Evolutionary conservation across 768 basidiomycete genomes (phyloP), one percentile per base, ranked within the genome.

Genomic region (Xerocomellus amylosporus): DNA sequence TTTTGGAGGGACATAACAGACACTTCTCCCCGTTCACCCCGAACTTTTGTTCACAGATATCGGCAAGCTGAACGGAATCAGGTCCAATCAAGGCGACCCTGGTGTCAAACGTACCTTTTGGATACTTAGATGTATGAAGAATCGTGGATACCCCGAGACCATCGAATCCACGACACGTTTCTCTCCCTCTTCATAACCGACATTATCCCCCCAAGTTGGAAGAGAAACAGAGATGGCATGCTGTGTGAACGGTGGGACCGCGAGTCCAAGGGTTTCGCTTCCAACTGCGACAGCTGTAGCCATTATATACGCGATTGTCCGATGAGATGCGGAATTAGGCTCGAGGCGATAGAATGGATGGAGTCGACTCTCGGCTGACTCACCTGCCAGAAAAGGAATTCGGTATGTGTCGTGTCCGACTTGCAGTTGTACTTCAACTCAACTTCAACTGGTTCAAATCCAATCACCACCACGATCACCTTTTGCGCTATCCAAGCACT

Each of bases 171-270:
- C 65, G 6, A 98, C 85, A 36, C 93, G 78, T 61, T 87, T 82
- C 9, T 89, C 86, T 17, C 92, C 92, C 63, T 93, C 88, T 71
- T 98, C 96, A 62, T 98, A 98, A 13, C 78, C 94, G 19, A 98
- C 83, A 62, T 88, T 91, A 70, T 98, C 95, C 31, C 75, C 74
- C 95, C 95, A 98, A 30, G 83, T 94, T 0, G 95, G 95, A 2
- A 98, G 79, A 8, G 92, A 94, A n/a, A 96, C 93, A 3, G 93
- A 95, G 59, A 96, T 91, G 13, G 94, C 95, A 63, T 98, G 95
- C 12, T 87, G 83, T 4, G 84, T 87, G 66, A 82, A 77, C 2
- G 86, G 80, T 17, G 87, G 87, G 2, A 88, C 77, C 5, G 86
- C 58, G 24, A 70, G 65, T 4, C 87, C 87, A 22, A 79, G 58